Base-by-base conservation (phyloP, 2,329 filamentous ascomycete genomes). In the Madurella fahalii region DNA sequence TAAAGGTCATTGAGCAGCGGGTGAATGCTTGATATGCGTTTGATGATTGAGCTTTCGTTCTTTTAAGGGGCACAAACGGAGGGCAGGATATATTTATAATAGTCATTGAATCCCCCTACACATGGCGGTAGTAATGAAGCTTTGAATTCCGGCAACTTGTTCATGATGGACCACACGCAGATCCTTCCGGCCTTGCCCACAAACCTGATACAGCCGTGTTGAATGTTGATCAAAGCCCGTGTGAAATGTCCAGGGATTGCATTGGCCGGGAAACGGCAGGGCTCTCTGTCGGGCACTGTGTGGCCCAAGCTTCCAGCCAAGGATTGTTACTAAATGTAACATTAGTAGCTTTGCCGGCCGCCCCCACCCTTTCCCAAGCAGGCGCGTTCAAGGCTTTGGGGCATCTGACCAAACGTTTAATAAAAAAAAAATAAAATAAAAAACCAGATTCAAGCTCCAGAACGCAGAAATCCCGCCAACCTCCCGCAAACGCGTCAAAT, bases 401-500 rank as follows among this genome's bases (percentile, higher is more conserved):
- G 34, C 34, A 37, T 5, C 34, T 15, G 25, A 25, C 3, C 25
- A 25, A 25, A 25, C 3, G 25, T 25, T 15, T 15, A 34, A 34
- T 11, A 32, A 42, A 41, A 20, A 47, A 48, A 40, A 32, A 42
- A 41, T n/a, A 47, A 48, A 40, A 47, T 30, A 4, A 2, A 13
- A 30, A 25, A 18, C 13, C 2, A 11, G n/a, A n/a, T n/a, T n/a
- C n/a, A 18, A 40, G 30, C 5, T 20, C n/a, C 15, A 17, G 40
- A 5, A 2, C 30, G 4, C 18, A 39, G 13, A 25, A 16, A 20
- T 25, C 7, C 25, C 25, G 2, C 25, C 41, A 13, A 15, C 41
- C 18, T 50, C 37, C 43, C 15, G 18, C 56, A 48, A 50, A 46
- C 56, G 54, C 58, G 54, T 51, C 43, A 18, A 17, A 9, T 30